Percentiles rank a stretch among this genome's conserved stretches.
Evolutionary conservation across 2,329 filamentous ascomycete genomes (phyloP).

Genomic region (Calonectria hongkongensis): DNA sequence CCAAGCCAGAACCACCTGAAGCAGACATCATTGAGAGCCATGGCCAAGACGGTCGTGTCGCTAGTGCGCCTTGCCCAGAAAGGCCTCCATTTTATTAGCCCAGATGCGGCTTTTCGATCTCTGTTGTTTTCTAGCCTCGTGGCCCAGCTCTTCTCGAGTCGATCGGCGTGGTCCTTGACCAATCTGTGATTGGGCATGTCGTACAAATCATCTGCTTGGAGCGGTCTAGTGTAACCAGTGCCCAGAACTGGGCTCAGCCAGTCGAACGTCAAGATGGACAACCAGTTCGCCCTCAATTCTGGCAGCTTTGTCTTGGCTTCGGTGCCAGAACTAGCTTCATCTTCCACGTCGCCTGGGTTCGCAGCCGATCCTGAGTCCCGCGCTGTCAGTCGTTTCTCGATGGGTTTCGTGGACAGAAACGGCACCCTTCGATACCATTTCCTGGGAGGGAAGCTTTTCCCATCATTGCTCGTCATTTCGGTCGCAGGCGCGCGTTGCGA

Average conservation of each 20-base stretch:
- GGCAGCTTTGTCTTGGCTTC: background rate
- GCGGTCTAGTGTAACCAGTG: slow-evolving; percentile 11
- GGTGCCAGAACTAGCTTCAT: background rate
- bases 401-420: slow-evolving; percentile 53
- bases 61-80: slow-evolving; percentile 6
- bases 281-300: slow-evolving; percentile 3
- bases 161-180: slow-evolving; percentile 3
- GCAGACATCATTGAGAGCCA: slow-evolving; percentile 9
- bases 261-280: slow-evolving; percentile 5
- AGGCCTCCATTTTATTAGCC: slow-evolving; percentile 5
- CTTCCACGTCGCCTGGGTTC: background rate
- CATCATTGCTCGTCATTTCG: slow-evolving; percentile 51
- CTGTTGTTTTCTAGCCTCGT: background rate
- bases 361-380: background rate
- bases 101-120: background rate
- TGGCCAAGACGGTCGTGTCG: slow-evolving; percentile 1
- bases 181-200: slow-evolving; percentile 5
- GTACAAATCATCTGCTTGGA: slow-evolving; percentile 12
- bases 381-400: slow-evolving; percentile 45
- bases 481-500: background rate
- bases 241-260: background rate
- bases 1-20: slow-evolving; percentile 20
- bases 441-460: slow-evolving; percentile 53
- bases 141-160: slow-evolving; percentile 1
- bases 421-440: slow-evolving; percentile 58